Percentiles rank a stretch among this genome's conserved stretches.
Evolutionary conservation across 2,329 filamentous ascomycete species (phyloP).

Genomic region (Pseudogymnoascus pannorum): DNA sequence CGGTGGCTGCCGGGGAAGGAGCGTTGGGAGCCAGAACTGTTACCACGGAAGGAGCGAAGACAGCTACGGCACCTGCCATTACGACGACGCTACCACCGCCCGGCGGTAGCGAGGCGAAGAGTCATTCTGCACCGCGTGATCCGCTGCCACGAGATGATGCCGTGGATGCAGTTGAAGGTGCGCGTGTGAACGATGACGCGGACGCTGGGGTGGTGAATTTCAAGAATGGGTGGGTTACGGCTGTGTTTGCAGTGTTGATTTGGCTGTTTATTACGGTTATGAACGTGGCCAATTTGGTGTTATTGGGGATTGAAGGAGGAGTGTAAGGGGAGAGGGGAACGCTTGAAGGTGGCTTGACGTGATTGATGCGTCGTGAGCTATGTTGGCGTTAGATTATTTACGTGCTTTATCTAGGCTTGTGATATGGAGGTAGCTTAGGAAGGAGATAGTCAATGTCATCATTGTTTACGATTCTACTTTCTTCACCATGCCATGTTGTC

Average conservation of each 20-base stretch:
- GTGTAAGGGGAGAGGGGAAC: background rate
- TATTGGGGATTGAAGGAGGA: slow-evolving; percentile 42
- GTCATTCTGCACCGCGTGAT: background rate
- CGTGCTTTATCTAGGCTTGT: background rate
- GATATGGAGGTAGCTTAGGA: background rate
- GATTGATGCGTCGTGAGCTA: background rate
- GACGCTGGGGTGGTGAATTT: slow-evolving; percentile 39
- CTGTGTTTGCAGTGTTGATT: slow-evolving; percentile 50
- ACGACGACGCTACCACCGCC: slow-evolving; percentile 12
- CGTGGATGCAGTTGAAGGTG: background rate
- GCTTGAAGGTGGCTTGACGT: background rate
- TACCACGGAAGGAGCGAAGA: slow-evolving; percentile 12
- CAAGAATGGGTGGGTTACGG: slow-evolving; percentile 63
- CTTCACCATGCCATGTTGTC: background rate
- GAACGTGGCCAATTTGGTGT: slow-evolving; percentile 70
- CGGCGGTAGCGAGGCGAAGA: background rate
- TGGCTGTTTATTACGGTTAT: slow-evolving; percentile 71
- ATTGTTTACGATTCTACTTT: background rate
- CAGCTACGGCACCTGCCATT: slow-evolving; percentile 3
- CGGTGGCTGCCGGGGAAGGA: slow-evolving; percentile 13
- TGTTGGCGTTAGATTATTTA: background rate
- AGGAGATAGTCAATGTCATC: background rate
- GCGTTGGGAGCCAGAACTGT: slow-evolving; percentile 13
- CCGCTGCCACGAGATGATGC: background rate
- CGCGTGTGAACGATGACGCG: slow-evolving; percentile 22